Percentiles rank a stretch among this genome's conserved stretches.
Evolutionary conservation across 176 grass and related monocot genomes (phyloP).

Genomic region (Otatea glauca): DNA sequence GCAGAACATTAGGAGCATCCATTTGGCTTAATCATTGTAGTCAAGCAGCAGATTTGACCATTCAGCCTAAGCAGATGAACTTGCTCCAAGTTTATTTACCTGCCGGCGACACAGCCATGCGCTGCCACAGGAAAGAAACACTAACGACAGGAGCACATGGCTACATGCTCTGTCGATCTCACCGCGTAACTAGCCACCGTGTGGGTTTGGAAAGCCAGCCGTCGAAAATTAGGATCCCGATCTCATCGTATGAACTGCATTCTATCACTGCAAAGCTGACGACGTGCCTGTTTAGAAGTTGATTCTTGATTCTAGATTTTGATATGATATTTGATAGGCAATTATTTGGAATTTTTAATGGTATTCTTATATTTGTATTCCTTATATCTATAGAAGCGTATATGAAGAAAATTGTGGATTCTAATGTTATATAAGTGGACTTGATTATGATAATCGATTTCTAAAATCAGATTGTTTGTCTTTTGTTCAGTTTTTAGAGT

Average conservation of each 20-base stretch:
- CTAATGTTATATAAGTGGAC: no score
- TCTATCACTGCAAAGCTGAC: background rate
- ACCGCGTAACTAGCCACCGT: background rate
- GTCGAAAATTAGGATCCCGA: background rate
- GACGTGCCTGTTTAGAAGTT: no score
- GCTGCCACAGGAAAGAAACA: background rate
- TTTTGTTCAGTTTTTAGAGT: no score
- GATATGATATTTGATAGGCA: no score
- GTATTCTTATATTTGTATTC: no score
- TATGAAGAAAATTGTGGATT: no score
- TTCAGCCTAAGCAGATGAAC: background rate
- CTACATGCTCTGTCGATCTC: background rate
- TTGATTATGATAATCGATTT: no score
- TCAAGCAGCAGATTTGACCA: constrained; percentile 38
- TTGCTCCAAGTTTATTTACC: background rate
- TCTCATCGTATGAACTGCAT: background rate
- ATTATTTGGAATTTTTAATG: no score
- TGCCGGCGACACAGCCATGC: constrained; percentile 19
- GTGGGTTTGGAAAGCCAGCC: background rate
- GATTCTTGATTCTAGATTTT: no score
- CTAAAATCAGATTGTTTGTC: no score
- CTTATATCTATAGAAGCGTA: no score
- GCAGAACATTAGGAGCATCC: constrained; percentile 25
- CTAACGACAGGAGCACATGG: background rate
- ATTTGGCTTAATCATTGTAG: constrained; percentile 44